phyloP scores from a whole-genome alignment of 148 eudicot genomes.

The Suaeda aralocaspica region DNA sequence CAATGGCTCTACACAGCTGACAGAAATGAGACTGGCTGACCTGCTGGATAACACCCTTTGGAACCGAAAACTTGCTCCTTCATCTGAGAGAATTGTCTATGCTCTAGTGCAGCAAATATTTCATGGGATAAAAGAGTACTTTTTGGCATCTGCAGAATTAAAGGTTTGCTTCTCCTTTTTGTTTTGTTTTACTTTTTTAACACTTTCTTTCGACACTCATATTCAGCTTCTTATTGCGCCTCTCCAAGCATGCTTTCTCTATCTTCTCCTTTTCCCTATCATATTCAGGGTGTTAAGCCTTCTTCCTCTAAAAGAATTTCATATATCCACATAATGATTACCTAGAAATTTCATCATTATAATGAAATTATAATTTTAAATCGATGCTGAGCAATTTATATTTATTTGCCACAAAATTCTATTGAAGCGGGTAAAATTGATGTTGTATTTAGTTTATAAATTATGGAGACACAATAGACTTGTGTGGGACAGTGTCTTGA shows the following conservation, averaged over 20 bases:
- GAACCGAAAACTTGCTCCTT: constrained; percentile 96
- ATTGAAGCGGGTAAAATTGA: not conserved
- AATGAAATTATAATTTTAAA: too few relatives aligned
- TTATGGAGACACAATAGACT: too few relatives aligned
- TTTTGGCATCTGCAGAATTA: constrained; percentile 87
- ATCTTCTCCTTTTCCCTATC: not conserved
- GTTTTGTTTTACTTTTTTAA: not conserved
- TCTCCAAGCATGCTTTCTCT: not conserved
- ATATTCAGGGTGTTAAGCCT: not conserved
- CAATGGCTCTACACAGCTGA: constrained; percentile 46
- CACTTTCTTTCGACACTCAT: not conserved
- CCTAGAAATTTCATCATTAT: not conserved
- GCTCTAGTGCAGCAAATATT: constrained; percentile 97
- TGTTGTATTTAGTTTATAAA: too few relatives aligned
- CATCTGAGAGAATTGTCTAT: constrained; percentile 94
- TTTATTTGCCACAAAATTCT: not conserved
- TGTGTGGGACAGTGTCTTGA: too few relatives aligned
- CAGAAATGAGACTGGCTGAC: constrained; percentile 95
- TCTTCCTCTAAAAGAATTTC: not conserved
- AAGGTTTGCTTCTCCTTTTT: constrained; percentile 43
- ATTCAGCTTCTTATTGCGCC: not conserved
- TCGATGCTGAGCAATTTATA: not conserved
- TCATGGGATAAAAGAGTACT: constrained; percentile 95
- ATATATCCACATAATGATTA: not conserved
- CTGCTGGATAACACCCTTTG: constrained; percentile 92